A percentile compares a stretch with the other conserved stretches of the same genome.
Evolutionary conservation across 202 grass and related monocot species (phyloP).

Genomic region (Schoenoplectus tabernaemontani): DNA sequence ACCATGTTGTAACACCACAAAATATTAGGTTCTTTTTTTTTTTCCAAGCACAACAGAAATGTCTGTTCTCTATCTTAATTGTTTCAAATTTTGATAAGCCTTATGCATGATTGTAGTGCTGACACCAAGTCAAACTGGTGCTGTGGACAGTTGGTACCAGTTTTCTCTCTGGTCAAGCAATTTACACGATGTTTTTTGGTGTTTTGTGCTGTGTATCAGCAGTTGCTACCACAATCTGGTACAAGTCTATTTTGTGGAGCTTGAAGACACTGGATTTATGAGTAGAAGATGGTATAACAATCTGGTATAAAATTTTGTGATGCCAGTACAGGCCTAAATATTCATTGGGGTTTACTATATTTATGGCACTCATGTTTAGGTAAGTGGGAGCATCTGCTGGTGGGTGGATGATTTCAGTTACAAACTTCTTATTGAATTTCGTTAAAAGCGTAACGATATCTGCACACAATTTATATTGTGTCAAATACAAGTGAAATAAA

Average conservation of each 20-base stretch:
- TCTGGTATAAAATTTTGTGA: not conserved
- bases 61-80: not conserved
- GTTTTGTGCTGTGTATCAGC: not conserved
- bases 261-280: too few relatives aligned
- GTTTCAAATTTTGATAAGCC: not conserved
- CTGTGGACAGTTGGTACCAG: not conserved
- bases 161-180: not conserved
- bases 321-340: not conserved
- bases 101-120: not conserved
- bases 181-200: not conserved
- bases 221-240: not conserved
- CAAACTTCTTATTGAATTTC: not conserved
- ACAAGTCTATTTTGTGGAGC: too few relatives aligned
- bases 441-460: too few relatives aligned
- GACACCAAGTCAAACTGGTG: not conserved
- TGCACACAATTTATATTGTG: too few relatives aligned
- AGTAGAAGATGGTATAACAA: too few relatives aligned
- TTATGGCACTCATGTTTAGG: too few relatives aligned
- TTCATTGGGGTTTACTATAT: too few relatives aligned
- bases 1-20: constrained; percentile 1
- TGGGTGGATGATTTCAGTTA: too few relatives aligned
- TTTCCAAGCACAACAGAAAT: not conserved
- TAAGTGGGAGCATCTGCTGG: too few relatives aligned
- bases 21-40: not conserved
- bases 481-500: not conserved